These are phyloP conservation scores for Megacollybia marginata DNA, from an alignment of 768 basidiomycete species.

Conservation along the genomic window DNA sequence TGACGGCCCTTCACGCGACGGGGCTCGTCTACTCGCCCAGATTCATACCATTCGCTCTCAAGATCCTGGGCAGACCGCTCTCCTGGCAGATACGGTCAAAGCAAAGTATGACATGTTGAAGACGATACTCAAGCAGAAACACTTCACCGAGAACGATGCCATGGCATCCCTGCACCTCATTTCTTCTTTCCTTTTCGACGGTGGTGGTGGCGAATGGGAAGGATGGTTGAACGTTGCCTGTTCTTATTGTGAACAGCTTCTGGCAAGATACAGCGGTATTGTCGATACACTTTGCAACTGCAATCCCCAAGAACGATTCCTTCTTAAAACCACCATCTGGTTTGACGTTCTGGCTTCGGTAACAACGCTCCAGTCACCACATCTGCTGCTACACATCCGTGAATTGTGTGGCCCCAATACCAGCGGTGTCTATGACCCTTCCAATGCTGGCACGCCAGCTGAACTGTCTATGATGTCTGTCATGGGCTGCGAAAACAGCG, in stretches of 20 bases:
- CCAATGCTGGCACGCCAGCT: constrained; percentile 12
- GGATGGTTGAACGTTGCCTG: constrained; percentile 58
- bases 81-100: constrained; percentile 17
- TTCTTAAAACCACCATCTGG: constrained; percentile 82
- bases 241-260: constrained; percentile 41
- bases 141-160: constrained; percentile 55
- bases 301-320: constrained; percentile 51
- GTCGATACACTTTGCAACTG: constrained; percentile 38
- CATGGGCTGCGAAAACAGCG: constrained; percentile 80
- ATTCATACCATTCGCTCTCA: constrained; percentile 36
- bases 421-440: constrained; percentile 30
- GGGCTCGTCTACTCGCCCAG: constrained; percentile 56
- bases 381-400: constrained; percentile 49
- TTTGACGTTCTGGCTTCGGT: constrained; percentile 79
- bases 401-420: constrained; percentile 44
- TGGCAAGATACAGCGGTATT: constrained; percentile 32
- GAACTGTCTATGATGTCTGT: constrained; percentile 70
- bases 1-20: constrained; percentile 42
- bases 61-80: constrained; percentile 13
- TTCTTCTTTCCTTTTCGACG: constrained; percentile 71
- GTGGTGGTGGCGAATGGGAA: constrained; percentile 65
- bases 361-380: constrained; percentile 54
- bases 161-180: constrained; percentile 74
- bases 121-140: constrained; percentile 13
- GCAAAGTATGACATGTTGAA: constrained; percentile 18